A percentile compares a stretch with the other conserved stretches of the same genome.
Conservation (phyloP, 495 filamentous ascomycete species). For the Pyrenula massariospora region DNA sequence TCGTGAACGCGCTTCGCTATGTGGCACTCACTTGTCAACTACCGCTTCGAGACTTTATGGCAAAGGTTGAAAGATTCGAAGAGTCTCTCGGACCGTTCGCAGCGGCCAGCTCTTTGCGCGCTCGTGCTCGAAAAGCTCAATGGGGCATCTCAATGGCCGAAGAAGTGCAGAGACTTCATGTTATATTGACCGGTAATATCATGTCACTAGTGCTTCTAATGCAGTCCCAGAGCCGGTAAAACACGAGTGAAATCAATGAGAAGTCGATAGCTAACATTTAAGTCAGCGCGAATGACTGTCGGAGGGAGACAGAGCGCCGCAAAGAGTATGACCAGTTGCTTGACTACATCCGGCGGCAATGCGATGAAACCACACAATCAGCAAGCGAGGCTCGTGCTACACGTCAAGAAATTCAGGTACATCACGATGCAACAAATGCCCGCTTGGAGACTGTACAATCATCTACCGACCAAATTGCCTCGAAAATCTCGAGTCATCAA, state of each 20-base stretch:
- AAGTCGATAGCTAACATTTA: neutral
- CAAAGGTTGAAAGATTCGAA: constrained; percentile 16
- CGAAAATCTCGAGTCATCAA: neutral
- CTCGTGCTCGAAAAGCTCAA: constrained; percentile 10
- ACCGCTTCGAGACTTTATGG: constrained; percentile 15
- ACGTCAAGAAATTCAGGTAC: neutral
- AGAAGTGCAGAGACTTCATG: constrained; percentile 16
- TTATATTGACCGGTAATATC: neutral
- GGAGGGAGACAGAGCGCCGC: neutral
- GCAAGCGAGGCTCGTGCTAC: neutral
- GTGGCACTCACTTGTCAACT: constrained; percentile 16
- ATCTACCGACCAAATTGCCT: neutral
- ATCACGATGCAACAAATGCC: neutral
- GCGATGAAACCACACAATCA: neutral
- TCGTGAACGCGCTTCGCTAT: constrained; percentile 19
- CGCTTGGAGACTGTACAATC: neutral
- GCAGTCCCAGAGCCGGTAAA: neutral
- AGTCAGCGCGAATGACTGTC: neutral
- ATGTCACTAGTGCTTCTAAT: neutral
- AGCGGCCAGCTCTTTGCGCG: constrained; percentile 1
- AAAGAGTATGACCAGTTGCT: neutral
- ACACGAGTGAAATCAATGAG: neutral
- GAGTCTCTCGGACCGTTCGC: constrained; percentile 4
- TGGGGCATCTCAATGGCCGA: constrained; percentile 15
- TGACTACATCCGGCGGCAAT: neutral